Evolutionary conservation across 176 grass and related monocot genomes (phyloP).

Genomic region (Poa annua): DNA sequence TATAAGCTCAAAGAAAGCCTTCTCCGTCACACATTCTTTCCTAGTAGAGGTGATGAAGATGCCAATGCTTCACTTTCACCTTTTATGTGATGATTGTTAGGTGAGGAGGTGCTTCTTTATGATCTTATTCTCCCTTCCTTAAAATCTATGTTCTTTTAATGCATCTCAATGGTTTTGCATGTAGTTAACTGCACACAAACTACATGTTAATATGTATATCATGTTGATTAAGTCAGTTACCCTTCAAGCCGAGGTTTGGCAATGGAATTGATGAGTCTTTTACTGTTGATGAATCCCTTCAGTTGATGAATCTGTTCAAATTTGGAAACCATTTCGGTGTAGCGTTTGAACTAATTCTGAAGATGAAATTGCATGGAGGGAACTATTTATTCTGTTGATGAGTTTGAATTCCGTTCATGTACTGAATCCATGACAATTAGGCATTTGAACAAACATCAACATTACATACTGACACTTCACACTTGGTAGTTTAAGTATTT

Average conservation of each 20-base stretch:
- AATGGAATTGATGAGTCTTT: not conserved
- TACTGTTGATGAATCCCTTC: not conserved
- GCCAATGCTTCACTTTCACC: not conserved
- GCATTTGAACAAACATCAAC: too few relatives aligned
- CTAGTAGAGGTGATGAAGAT: not conserved
- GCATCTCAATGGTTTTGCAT: not conserved
- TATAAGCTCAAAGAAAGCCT: conserved; percentile 21
- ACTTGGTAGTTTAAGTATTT: too few relatives aligned
- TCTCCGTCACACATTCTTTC: not conserved
- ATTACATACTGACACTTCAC: too few relatives aligned
- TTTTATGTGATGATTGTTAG: not conserved
- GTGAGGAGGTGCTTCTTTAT: not conserved
- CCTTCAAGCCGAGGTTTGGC: not conserved
- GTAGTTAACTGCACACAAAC: not conserved
- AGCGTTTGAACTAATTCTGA: not conserved
- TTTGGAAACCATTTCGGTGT: not conserved
- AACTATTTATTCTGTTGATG: not conserved
- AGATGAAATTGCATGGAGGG: not conserved
- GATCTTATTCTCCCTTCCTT: not conserved
- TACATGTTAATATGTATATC: not conserved
- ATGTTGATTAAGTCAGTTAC: not conserved
- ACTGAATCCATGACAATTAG: not conserved
- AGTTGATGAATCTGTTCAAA: not conserved
- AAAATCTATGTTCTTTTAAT: not conserved
- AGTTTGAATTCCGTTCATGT: not conserved